Conservation (phyloP, 306 rosid genomes). For the Fragaria iinumae region DNA sequence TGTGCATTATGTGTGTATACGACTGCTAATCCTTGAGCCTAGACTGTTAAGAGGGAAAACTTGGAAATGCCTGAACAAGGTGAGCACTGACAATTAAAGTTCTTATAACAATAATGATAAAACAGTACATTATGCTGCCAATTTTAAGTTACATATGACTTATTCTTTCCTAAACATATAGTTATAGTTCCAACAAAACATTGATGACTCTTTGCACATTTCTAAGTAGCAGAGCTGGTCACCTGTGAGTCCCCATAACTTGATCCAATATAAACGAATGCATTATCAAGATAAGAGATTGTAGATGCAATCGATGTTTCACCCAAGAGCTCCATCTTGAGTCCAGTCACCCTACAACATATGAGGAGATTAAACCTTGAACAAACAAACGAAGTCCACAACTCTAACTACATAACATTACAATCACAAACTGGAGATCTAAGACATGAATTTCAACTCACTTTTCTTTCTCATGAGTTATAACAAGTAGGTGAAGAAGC, state of each 20-base stretch:
- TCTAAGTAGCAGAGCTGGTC: not conserved
- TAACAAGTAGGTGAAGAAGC: conserved; percentile 85
- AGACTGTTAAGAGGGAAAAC: not conserved
- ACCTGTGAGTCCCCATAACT: conserved; percentile 99
- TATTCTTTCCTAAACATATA: not conserved
- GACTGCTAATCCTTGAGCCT: not conserved
- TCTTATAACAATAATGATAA: not conserved
- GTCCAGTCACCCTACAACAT: conserved; percentile 85
- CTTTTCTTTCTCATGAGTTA: conserved; percentile 96
- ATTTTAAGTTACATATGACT: not conserved
- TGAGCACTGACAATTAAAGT: not conserved
- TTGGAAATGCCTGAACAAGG: not conserved
- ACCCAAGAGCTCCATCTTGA: conserved; percentile 90
- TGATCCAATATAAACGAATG: conserved; percentile 85
- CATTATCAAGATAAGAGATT: conserved; percentile 92
- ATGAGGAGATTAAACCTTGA: conserved; percentile 11
- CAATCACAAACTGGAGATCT: not conserved
- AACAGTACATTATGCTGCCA: not conserved
- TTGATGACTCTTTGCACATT: not conserved
- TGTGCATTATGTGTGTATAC: not conserved
- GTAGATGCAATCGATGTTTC: conserved; percentile 97
- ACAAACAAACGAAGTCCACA: not conserved
- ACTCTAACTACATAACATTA: not conserved
- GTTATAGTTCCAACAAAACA: not conserved
- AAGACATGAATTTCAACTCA: conserved; percentile 31